phyloP scores from a whole-genome alignment of 2,329 filamentous ascomycete species.

The Colletotrichum filicis region DNA sequence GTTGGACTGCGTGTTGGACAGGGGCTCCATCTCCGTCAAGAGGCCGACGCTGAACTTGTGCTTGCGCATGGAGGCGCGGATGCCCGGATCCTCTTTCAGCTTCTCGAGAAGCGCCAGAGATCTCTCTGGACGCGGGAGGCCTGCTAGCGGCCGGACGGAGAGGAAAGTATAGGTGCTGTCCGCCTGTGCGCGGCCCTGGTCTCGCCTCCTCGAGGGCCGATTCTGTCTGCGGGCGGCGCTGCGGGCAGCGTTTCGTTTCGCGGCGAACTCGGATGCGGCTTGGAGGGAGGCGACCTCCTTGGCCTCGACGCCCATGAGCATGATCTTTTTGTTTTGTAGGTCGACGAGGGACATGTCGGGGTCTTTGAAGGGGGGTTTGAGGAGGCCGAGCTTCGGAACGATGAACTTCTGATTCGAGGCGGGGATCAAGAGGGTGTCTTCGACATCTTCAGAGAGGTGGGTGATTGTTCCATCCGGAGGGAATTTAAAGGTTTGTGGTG shows the following conservation, averaged over 20 bases:
- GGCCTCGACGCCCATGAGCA: conserved; percentile 71
- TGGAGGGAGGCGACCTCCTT: conserved; percentile 68
- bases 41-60: conserved; percentile 88
- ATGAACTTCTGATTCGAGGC: conserved; percentile 75
- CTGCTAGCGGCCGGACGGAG: conserved; percentile 77
- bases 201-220: conserved; percentile 50
- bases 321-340: conserved; percentile 69
- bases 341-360: conserved; percentile 59
- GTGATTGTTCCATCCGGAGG: conserved; percentile 58
- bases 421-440: conserved; percentile 67
- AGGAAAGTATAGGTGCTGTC: conserved; percentile 83
- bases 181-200: conserved; percentile 55
- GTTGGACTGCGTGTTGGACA: conserved; percentile 76
- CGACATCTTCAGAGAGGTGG: conserved; percentile 71
- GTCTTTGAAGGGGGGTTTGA: conserved; percentile 73
- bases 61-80: conserved; percentile 83
- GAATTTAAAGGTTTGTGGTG: conserved; percentile 56
- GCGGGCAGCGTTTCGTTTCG: conserved; percentile 57
- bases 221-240: conserved; percentile 44
- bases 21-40: conserved; percentile 95
- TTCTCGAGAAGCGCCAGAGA: conserved; percentile 79
- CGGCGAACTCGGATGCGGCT: conserved; percentile 58
- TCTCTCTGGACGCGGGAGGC: conserved; percentile 80
- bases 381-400: conserved; percentile 71
- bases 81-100: conserved; percentile 84